Base-by-base conservation (phyloP, 2,329 filamentous ascomycete species). In the Aspergillus neoniger region DNA sequence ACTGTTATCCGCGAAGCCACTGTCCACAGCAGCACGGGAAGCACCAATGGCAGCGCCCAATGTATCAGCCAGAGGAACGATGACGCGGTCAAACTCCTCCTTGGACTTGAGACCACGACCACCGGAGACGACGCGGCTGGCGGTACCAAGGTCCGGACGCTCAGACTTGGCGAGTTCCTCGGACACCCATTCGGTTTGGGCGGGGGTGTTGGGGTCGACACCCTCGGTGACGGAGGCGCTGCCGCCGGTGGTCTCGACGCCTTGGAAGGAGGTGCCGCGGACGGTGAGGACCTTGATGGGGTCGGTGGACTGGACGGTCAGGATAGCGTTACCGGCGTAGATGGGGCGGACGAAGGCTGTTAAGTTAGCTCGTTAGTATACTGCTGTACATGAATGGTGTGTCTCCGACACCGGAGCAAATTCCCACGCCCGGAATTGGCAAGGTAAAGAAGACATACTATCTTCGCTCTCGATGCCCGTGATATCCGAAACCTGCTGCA, bases 1-100 rank as follows among this genome's bases (percentile, higher is more conserved):
- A 77, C 92, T 96, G 85, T 99, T 99, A 81, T 99, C 95, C 30
- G 95, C 95, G 73, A 97, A 99, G 5, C 95, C 95, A 70, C 91
- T 96, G 80, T 99, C 95, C 43, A 99, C 95, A 9, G 95, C 95
- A 17, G 95, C 95, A 70, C 95, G 88, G 55, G 92, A 96, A 28
- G 95, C 95, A 70, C 95, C 95, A 63, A 99, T 92, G 4, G 95
- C 95, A n/a, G 95, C 95, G 48, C 93, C 94, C 3, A 99, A 84
- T 1, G 92, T 87, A 77, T 99, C 95, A 1, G 95, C 95, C 58
- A 99, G 85, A 47, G 95, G 94, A 58, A 92, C 83, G 85, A 99
- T 98, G 58, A 99, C 77, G 69, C 85, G 88, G 80, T 99, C 93
- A 73, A 99, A 99, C 58, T 98, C 93, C 77, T 96, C 92, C 83